Percentiles rank a stretch among this genome's conserved stretches.
Conservation (phyloP, 1,139 yeast species). For the Eremothecium cymbalariae region DNA sequence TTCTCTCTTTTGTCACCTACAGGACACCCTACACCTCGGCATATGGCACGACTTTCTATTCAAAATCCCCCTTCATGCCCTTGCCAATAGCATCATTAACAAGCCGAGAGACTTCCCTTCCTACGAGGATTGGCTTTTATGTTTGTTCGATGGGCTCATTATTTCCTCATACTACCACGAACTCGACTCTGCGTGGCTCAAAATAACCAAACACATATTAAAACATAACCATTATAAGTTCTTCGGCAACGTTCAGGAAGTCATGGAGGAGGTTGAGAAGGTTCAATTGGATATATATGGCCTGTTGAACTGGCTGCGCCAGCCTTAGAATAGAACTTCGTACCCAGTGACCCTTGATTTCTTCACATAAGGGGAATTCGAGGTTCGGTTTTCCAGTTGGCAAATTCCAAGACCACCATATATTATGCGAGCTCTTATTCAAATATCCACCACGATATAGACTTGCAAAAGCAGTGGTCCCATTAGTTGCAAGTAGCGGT, state of each 20-base stretch:
- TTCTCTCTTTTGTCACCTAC: constrained; percentile 7
- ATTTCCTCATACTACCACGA: constrained; percentile 6
- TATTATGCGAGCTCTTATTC: too few species aligned
- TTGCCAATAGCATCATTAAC: constrained; percentile 1
- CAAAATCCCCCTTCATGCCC: constrained; percentile 1
- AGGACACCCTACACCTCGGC: constrained; percentile 2
- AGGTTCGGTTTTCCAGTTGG: constrained; percentile 1
- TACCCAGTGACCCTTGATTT: background rate
- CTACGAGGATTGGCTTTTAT: constrained; percentile 4
- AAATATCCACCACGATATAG: too few species aligned
- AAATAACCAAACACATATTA: constrained; percentile 1
- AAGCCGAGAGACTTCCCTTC: constrained; percentile 2
- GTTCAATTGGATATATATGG: constrained; percentile 4
- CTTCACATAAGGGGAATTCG: constrained; percentile 2
- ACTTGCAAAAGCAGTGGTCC: too few species aligned
- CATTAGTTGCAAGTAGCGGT: too few species aligned
- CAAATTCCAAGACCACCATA: background rate
- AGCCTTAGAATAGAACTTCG: constrained; percentile 2
- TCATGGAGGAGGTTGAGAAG: background rate
- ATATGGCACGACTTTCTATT: constrained; percentile 4
- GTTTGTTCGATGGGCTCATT: constrained; percentile 5
- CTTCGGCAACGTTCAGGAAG: constrained; percentile 6
- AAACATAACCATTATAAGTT: constrained; percentile 6
- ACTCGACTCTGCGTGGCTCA: constrained; percentile 4
- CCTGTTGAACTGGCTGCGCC: constrained; percentile 4